A percentile compares a stretch with the other conserved stretches of the same genome.
Evolutionary conservation across 371 early-diverging fungal species (phyloP).

Genomic region (Circinella minor): DNA sequence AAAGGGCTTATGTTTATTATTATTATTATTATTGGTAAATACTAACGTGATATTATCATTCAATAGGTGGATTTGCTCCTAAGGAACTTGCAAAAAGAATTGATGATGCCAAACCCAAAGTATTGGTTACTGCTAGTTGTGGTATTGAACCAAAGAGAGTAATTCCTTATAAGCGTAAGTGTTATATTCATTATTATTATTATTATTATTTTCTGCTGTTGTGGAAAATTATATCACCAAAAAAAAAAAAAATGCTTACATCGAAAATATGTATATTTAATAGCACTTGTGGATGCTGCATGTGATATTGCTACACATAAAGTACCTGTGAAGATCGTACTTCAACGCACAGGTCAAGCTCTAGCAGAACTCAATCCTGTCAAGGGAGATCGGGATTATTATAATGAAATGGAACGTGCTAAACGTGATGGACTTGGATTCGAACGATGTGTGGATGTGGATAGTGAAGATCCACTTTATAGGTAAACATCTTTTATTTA

Average conservation of each 20-base stretch:
- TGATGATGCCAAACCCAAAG: constrained; percentile 75
- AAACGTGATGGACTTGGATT: constrained; percentile 31
- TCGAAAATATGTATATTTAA: constrained; percentile 15
- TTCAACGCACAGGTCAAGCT: constrained; percentile 62
- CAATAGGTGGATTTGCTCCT: constrained; percentile 87
- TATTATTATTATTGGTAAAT: neutral
- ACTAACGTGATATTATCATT: neutral
- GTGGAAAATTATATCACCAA: neutral
- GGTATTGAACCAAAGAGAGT: constrained; percentile 75
- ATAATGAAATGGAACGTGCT: constrained; percentile 54
- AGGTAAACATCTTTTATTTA: constrained; percentile 2
- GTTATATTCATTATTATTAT: neutral
- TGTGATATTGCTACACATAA: constrained; percentile 55
- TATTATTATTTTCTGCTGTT: neutral
- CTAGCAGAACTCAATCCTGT: constrained; percentile 50
- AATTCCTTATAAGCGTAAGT: constrained; percentile 68
- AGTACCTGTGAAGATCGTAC: constrained; percentile 59
- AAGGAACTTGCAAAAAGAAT: constrained; percentile 83
- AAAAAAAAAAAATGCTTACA: neutral
- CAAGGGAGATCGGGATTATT: constrained; percentile 68
- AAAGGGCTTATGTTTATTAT: neutral
- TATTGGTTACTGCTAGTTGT: constrained; percentile 78
- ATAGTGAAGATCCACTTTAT: constrained; percentile 89
- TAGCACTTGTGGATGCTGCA: constrained; percentile 73
- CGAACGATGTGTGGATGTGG: constrained; percentile 69